Evolutionary conservation across 768 basidiomycete genomes (phyloP).

Genomic region (Tylopilus sp.): DNA sequence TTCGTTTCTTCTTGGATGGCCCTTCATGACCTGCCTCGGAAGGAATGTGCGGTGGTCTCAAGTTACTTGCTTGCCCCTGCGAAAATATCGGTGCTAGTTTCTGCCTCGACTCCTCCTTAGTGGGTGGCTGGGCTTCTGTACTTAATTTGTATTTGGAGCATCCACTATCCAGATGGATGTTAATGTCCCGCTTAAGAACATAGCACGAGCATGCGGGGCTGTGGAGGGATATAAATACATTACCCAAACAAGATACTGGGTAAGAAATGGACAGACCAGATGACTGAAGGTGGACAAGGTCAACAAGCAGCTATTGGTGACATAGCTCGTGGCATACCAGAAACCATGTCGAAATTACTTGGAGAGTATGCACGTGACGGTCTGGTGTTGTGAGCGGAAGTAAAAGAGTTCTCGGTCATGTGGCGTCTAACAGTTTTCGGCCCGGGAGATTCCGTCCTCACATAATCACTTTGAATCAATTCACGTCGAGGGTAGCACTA

Average conservation of each 20-base stretch:
- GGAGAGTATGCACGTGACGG: background rate
- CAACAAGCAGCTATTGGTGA: background rate
- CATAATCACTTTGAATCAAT: too few species aligned
- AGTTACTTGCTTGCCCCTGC: conserved; percentile 15
- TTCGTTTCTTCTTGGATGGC: conserved; percentile 31
- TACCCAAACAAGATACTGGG: background rate
- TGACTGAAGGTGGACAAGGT: conserved; percentile 15
- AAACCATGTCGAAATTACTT: conserved; percentile 5
- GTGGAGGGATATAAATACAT: background rate
- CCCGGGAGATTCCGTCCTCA: background rate
- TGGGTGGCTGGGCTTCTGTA: background rate
- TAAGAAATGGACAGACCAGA: conserved; percentile 21
- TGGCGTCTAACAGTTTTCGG: background rate
- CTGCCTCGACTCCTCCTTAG: conserved; percentile 15
- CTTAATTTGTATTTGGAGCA: conserved; percentile 31
- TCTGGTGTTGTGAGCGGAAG: background rate
- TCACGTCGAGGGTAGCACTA: background rate
- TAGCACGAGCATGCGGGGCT: conserved; percentile 49
- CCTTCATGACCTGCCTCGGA: conserved; percentile 7
- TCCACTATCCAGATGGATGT: conserved; percentile 48
- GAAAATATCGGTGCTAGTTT: conserved; percentile 44
- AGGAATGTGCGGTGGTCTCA: conserved; percentile 10
- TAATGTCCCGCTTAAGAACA: conserved; percentile 43
- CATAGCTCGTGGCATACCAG: conserved; percentile 11
- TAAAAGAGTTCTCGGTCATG: background rate